Percentiles rank a stretch among this genome's conserved stretches.
phyloP scores from a whole-genome alignment of 805 yeast species.

The Candida sphagnicola region DNA sequence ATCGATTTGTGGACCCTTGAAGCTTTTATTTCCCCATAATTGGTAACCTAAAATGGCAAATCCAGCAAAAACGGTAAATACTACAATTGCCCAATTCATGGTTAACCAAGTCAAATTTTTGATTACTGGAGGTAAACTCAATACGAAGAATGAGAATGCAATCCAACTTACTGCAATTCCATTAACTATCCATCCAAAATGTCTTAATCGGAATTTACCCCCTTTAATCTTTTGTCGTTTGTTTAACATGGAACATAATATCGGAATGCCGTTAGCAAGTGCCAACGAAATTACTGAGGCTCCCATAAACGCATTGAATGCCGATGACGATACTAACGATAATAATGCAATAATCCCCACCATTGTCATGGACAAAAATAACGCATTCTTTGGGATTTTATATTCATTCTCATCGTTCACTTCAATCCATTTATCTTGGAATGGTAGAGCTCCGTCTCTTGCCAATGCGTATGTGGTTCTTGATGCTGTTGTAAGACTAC shows the following conservation, averaged over 20 bases:
- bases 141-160: slow-evolving; percentile 49
- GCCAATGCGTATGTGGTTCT: slow-evolving; percentile 81
- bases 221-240: slow-evolving; percentile 61
- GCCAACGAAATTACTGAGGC: slow-evolving; percentile 74
- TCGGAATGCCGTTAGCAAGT: slow-evolving; percentile 74
- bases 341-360: slow-evolving; percentile 58
- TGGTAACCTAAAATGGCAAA: slow-evolving; percentile 51
- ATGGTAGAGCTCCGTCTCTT: slow-evolving; percentile 78
- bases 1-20: slow-evolving; percentile 61
- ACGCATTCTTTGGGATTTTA: slow-evolving; percentile 67
- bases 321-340: slow-evolving; percentile 66
- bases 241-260: slow-evolving; percentile 55
- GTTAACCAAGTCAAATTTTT: slow-evolving; percentile 30
- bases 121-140: slow-evolving; percentile 70
- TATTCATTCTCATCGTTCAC: slow-evolving; percentile 56
- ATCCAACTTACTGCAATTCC: slow-evolving; percentile 59
- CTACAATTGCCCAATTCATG: slow-evolving; percentile 68
- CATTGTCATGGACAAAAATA: slow-evolving; percentile 59
- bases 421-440: slow-evolving; percentile 57
- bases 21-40: slow-evolving; percentile 58
- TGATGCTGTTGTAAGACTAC: slow-evolving; percentile 76
- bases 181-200: slow-evolving; percentile 63
- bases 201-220: slow-evolving; percentile 60
- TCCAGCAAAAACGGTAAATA: slow-evolving; percentile 44
- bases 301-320: slow-evolving; percentile 81